phyloP scores from a whole-genome alignment of 2,329 filamentous ascomycete genomes.

The Exophiala mesophila region DNA sequence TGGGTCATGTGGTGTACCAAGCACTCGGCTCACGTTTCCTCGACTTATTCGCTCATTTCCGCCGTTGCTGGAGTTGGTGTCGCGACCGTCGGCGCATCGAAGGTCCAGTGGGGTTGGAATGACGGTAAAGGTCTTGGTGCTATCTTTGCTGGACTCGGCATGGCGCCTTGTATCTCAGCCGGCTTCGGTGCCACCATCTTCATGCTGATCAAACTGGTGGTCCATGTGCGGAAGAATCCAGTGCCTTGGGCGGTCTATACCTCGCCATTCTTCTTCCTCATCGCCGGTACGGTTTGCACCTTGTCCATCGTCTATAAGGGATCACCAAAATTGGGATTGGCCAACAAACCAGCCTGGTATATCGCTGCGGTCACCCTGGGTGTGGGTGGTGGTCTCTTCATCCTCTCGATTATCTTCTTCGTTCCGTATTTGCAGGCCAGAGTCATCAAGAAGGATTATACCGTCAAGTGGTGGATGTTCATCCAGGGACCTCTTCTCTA shows the following conservation, averaged over 20 bases:
- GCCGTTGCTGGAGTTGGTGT: slow-evolving; percentile 65
- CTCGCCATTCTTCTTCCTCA: slow-evolving; percentile 71
- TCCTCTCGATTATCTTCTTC: slow-evolving; percentile 64
- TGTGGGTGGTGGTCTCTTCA: slow-evolving; percentile 54
- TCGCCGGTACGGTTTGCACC: slow-evolving; percentile 66
- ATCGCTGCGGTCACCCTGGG: slow-evolving; percentile 64
- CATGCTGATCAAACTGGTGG: slow-evolving; percentile 65
- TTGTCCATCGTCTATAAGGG: slow-evolving; percentile 79
- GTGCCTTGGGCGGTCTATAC: slow-evolving; percentile 68
- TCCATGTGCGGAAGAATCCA: slow-evolving; percentile 67
- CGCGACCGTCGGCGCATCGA: slow-evolving; percentile 56
- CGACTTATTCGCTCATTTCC: slow-evolving; percentile 67
- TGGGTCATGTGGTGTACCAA: slow-evolving; percentile 80
- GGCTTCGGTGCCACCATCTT: slow-evolving; percentile 65
- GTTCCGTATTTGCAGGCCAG: slow-evolving; percentile 63
- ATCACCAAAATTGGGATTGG: slow-evolving; percentile 61
- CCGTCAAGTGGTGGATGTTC: slow-evolving; percentile 59
- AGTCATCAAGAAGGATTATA: slow-evolving; percentile 64
- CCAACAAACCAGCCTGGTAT: slow-evolving; percentile 63
- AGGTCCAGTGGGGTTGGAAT: slow-evolving; percentile 68
- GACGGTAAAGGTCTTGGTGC: slow-evolving; percentile 63
- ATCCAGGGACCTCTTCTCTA: slow-evolving; percentile 61
- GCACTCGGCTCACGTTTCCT: slow-evolving; percentile 68
- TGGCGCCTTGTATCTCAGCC: slow-evolving; percentile 65
- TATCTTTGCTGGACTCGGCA: slow-evolving; percentile 65